Base-by-base conservation (phyloP, 2,329 filamentous ascomycete genomes). In the Ceratocystis cacaofunesta region DNA sequence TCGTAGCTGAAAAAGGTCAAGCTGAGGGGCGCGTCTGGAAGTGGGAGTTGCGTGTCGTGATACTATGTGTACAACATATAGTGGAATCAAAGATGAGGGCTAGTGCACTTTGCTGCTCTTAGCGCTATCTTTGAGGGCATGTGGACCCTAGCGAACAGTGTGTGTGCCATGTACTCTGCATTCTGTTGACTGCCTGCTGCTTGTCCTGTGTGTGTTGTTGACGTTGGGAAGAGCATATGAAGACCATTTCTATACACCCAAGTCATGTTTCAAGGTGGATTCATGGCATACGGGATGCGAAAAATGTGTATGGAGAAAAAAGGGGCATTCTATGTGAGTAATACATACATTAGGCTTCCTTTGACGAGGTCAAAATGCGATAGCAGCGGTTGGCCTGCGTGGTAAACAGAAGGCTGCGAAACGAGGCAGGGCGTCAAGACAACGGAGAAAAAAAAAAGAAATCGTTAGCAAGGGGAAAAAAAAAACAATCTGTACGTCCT, bases 281-380 rank as follows among this genome's bases (percentile, higher is more conserved):
- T 52, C 3, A 25, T 28, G 48, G 48, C 10, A 52, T 10, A 15
- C 17, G 30, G 55, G 17, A 58, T 8, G n/a, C 48, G 61, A 17
- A 63, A 50, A 22, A 25, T 32, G 44, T 46, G n/a, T 28, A 28
- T 46, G 44, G 10, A 50, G 43, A 62, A 41, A 43, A 50, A 63
- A 36, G 22, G 55, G 55, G 55, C 19, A 17, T 32, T 58, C 32
- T 32, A 58, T 58, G 55, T 58, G 55, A 36, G 55, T 36, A n/a
- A 58, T 58, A 58, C 55, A 58, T 58, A 58, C 55, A 58, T 58
- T 58, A 17, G 28, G 55, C 55, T 58, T 58, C 55, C 55, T 58
- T 36, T 58, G 17, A 58, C 22, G 44, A 63, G 61, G 25, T 30
- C 15, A 46, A n/a, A 19, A 63, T 36, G 61, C 41, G 28, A 63